Base-by-base conservation (phyloP, 2,329 filamentous ascomycete genomes). In the Monosporascus sp. region DNA sequence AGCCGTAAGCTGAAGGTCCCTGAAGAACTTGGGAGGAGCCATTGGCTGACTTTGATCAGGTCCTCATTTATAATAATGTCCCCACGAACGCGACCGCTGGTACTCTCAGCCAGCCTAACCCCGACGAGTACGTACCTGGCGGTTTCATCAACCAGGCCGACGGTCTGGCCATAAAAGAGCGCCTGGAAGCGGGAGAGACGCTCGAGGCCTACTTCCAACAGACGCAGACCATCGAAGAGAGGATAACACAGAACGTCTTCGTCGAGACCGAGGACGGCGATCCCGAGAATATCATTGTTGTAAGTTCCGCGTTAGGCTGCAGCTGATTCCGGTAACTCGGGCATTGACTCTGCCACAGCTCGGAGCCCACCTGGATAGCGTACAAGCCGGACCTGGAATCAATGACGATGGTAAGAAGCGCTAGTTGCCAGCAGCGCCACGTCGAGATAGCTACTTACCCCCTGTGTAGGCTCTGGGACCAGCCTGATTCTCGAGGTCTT, bases 111-210 rank as follows among this genome's bases (percentile, higher is more conserved):
- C 63, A 63, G 14, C 70, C 71, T 3, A 67, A 71, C 50, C 69
- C 69, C 0, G 60, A 64, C 7, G 65, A 63, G 11, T 68, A 69
- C 37, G 68, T 72, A 0, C 64, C 72, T 3, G 63, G 62, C 5
- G 73, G 72, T 16, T 73, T 71, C 56, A 75, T 75, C 60, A 74
- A 73, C 63, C 64, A 70, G 19, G 68, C 57, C 2, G 76, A 78
- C 51, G 76, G 76, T 0, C 49, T 69, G 43, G 69, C 66, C 1
- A 66, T 78, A 31, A 71, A 35, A 35, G 31, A 35, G 31, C 31
- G 31, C 4, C 62, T 79, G 5, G 50, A 66, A 17, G 68, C 64
- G 0, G 74, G 76, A 0, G 74, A 77, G 54, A 57, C 58, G 7
- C 51, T 75, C 7, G 58, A 64, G 38, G 71, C 72, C 7, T 67